Base-by-base conservation (phyloP, 805 yeast species). In the Suhomyces vadensis region DNA sequence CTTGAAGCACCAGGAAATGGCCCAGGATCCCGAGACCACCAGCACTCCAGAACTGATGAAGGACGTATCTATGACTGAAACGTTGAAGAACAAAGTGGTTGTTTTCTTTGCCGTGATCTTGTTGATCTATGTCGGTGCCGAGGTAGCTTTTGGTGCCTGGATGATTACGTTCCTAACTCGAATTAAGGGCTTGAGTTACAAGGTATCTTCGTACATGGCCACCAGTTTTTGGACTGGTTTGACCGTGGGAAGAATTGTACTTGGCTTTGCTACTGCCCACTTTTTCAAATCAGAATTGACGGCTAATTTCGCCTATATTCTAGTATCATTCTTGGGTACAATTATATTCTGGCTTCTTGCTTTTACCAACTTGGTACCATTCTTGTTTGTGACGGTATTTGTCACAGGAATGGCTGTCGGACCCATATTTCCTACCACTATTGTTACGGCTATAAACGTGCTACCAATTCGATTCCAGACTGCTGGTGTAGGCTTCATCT, bases 401-500 rank as follows among this genome's bases (percentile, higher is more conserved):
- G 4, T 69, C 8, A 60, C 74, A n/a, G 83, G 82, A 1, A 63
- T 69, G 38, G 65, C 71, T 39, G 77, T 77, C 7, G 83, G 83
- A 6, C 83, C 83, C 7, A 62, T 77, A 7, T 78, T 71, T 61
- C 90, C 95, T 1, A 82, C 91, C 5, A 78, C 86, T 0, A 80
- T 85, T 40, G 78, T 85, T 10, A 76, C 83, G 7, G 74, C 88
- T 1, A 62, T 85, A 37, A 79, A 81, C 43, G 66, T 81, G 2
- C 60, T 88, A 35, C 95, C 95, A 0, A 62, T 66, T 21, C 73
- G 71, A 31, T 64, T 76, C 41, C 85, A 85, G 42, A 77, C 85
- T 7, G 64, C 79, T 13, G 91, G 89, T 1, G 74, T 88, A 6
- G 91, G 95, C 0, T 70, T 85, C 42, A 79, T 85, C 16, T 82